phyloP scores from a whole-genome alignment of 2,329 filamentous ascomycete genomes.

The Ceratocystiopsis brevicomis region DNA sequence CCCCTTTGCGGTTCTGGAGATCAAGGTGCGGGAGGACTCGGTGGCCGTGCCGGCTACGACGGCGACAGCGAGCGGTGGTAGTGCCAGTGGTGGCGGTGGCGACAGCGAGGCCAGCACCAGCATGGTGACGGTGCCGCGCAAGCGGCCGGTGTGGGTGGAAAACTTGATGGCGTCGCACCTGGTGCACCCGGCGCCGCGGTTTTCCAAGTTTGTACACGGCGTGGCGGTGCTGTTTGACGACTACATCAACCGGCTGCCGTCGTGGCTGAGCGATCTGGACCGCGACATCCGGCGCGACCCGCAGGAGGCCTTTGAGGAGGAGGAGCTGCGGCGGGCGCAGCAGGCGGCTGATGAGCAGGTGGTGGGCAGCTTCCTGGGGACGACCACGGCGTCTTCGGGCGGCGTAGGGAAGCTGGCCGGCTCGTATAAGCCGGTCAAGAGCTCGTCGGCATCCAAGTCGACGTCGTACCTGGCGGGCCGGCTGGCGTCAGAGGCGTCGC shows the following conservation, averaged over 20 bases:
- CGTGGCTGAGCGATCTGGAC: slow-evolving; percentile 86
- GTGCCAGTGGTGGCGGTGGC: too few species aligned
- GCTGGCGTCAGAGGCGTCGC: slow-evolving; percentile 18
- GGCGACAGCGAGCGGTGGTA: too few species aligned
- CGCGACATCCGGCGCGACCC: slow-evolving; percentile 89
- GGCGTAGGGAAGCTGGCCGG: slow-evolving; percentile 17
- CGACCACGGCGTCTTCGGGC: slow-evolving; percentile 12
- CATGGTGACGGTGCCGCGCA: slow-evolving; percentile 21
- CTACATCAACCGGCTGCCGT: slow-evolving; percentile 86
- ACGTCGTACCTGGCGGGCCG: slow-evolving; percentile 39
- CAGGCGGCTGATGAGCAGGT: slow-evolving; percentile 73
- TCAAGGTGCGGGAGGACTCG: slow-evolving; percentile 58
- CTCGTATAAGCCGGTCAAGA: slow-evolving; percentile 39
- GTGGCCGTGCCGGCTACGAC: too few species aligned
- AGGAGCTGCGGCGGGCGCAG: slow-evolving; percentile 67
- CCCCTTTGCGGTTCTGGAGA: slow-evolving; percentile 77
- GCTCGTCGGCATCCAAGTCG: slow-evolving; percentile 44
- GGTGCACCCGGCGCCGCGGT: slow-evolving; percentile 71
- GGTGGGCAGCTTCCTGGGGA: slow-evolving; percentile 68
- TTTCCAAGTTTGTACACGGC: slow-evolving; percentile 94
- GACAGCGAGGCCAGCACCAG: slow-evolving; percentile 5
- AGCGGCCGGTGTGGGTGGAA: slow-evolving; percentile 68
- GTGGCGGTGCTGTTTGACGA: slow-evolving; percentile 86
- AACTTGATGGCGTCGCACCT: slow-evolving; percentile 87
- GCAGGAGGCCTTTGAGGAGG: slow-evolving; percentile 73